Evolutionary conservation across 257 asterid genomes (phyloP).

Genomic region (Penstemon davidsonii): DNA sequence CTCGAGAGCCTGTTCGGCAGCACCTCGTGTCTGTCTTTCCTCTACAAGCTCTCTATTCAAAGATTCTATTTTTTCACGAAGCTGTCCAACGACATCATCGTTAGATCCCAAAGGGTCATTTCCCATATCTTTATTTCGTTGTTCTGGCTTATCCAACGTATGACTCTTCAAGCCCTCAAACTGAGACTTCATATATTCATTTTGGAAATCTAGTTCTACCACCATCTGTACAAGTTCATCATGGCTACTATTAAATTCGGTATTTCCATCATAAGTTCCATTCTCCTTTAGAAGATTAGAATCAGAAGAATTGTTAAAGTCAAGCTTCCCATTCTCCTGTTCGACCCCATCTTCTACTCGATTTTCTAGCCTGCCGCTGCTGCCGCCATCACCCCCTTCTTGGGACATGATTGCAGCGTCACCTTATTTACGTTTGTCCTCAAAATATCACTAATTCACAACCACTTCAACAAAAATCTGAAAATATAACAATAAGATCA

Average conservation of each 20-base stretch:
- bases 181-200: constrained; percentile 83
- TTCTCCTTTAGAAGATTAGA: constrained; percentile 44
- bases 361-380: constrained; percentile 39
- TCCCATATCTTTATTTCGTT: constrained; percentile 32
- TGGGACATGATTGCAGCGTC: constrained; percentile 38
- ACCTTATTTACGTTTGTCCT: constrained; percentile 9
- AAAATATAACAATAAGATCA: constrained; percentile 3
- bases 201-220: constrained; percentile 77
- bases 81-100: constrained; percentile 39
- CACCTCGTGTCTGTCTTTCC: constrained; percentile 81
- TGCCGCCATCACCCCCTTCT: constrained; percentile 46
- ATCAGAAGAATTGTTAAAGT: constrained; percentile 33
- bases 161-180: constrained; percentile 54
- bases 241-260: constrained; percentile 37
- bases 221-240: constrained; percentile 73
- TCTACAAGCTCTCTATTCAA: constrained; percentile 67
- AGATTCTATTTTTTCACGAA: constrained; percentile 60
- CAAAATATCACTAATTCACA: constrained; percentile 18
- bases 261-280: constrained; percentile 33
- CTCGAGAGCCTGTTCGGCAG: constrained; percentile 92
- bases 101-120: constrained; percentile 30
- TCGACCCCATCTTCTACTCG: constrained; percentile 35
- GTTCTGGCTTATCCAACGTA: constrained; percentile 27
- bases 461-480: constrained; percentile 28
- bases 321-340: constrained; percentile 42